Conservation (phyloP, 73 alveolate genomes). For the Urostyla sp. region DNA sequence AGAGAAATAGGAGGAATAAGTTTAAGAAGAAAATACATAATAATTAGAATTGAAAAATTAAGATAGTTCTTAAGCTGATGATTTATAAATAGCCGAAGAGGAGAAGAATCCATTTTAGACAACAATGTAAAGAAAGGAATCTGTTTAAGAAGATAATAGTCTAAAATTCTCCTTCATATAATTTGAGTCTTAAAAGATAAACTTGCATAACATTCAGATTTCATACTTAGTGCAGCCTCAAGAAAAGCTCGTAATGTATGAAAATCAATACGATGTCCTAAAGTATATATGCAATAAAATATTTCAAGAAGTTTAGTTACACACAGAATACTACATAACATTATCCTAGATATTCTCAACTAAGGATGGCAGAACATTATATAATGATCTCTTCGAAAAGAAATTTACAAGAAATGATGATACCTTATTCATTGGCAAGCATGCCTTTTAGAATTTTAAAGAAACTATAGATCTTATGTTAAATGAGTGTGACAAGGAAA, state of each 20-base stretch:
- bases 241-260: constrained; percentile 8
- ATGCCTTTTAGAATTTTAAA: constrained; percentile 24
- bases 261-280: background rate
- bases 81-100: too few species aligned
- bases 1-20: background rate
- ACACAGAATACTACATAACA: constrained; percentile 37
- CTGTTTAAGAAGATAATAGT: too few species aligned
- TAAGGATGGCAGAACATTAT: constrained; percentile 17
- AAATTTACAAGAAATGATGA: background rate
- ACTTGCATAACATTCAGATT: background rate
- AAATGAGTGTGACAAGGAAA: constrained; percentile 9
- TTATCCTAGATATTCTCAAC: constrained; percentile 1
- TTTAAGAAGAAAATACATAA: background rate
- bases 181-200: constrained; percentile 10
- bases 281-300: constrained; percentile 2
- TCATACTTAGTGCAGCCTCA: constrained; percentile 19
- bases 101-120: too few species aligned
- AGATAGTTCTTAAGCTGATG: background rate
- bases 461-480: constrained; percentile 29
- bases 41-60: constrained; percentile 4
- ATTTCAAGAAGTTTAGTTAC: background rate
- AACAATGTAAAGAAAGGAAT: too few species aligned
- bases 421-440: constrained; percentile 5
- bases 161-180: constrained; percentile 17
- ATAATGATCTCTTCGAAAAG: background rate